Evolutionary conservation across 1,139 yeast species (phyloP), one percentile per base, ranked within the genome.

Genomic region (Yamadazyma aaseri): DNA sequence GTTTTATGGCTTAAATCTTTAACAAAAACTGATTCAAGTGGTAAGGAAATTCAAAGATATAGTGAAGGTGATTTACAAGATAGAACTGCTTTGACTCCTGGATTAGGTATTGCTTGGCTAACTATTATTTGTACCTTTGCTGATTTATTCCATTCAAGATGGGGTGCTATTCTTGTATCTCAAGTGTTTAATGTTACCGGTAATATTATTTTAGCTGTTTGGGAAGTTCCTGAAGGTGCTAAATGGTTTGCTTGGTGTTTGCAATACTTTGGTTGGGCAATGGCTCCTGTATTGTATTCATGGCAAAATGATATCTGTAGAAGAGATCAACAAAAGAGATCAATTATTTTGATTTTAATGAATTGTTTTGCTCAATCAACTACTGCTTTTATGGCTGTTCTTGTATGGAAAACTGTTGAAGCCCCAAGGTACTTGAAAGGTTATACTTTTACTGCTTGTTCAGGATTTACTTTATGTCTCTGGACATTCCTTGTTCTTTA

Each of bases 401-500:
- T 69, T 52, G 76, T 75, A 5, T 79, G 79, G 73, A 59, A 58
- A 33, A 66, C 73, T 3, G 65, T 58, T 7, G 71, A 65, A 36
- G 58, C 62, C 4, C 73, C 73, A 7, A 44, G 69, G 20, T 65
- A 50, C 44, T 51, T 62, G 33, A 65, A 64, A 45, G 73, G 73
- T 22, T 65, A 45, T 39, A 50, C 69, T 2, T 77, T 68, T 49
- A 73, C 82, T 5, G 80, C 82, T 10, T 46, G 71, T 24, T 59
- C 72, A 42, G 80, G 79, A 3, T 65, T 67, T 26, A 57, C 72
- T n/a, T 69, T 79, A 46, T 53, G 65, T 18, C 34, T 68, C 4
- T 75, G 82, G 81, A 71, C 82, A 0, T 56, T 75, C 33, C 60
- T 75, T 6, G 81, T 76, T 5, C 64, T 79, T 42, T 73, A 63